These are phyloP conservation scores for Penicillium paradoxum DNA, from an alignment of 495 filamentous ascomycete genomes.

Conservation along the genomic window DNA sequence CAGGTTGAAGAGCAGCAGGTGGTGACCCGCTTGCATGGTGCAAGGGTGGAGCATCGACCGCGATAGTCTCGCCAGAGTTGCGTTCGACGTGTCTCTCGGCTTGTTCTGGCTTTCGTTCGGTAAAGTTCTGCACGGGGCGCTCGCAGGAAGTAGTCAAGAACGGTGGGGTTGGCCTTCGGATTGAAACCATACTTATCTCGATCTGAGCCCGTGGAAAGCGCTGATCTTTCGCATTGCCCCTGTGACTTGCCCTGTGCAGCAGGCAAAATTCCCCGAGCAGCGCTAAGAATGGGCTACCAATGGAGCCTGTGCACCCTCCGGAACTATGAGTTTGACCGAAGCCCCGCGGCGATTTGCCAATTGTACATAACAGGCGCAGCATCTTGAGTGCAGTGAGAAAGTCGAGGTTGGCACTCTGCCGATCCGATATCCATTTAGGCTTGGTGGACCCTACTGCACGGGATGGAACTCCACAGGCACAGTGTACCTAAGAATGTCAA, in stretches of 20 bases:
- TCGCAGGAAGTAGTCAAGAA: slow-evolving; percentile 21
- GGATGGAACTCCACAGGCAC: slow-evolving; percentile 10
- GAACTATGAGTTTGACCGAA: neutral
- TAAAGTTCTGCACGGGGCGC: slow-evolving; percentile 18
- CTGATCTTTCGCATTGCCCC: slow-evolving; percentile 13
- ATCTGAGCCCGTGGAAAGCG: slow-evolving; percentile 3
- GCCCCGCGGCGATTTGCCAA: neutral
- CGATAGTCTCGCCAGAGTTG: slow-evolving; percentile 4
- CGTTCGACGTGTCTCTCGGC: slow-evolving; percentile 3
- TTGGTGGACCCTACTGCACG: slow-evolving; percentile 10
- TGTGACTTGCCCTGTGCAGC: neutral
- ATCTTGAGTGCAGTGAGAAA: slow-evolving; percentile 7
- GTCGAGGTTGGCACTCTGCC: slow-evolving; percentile 22
- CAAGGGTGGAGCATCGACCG: slow-evolving; percentile 13
- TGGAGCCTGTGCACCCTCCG: neutral
- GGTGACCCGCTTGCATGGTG: slow-evolving; percentile 15
- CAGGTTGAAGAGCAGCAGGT: slow-evolving; percentile 12
- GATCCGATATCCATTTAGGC: slow-evolving; percentile 9
- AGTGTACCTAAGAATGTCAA: neutral
- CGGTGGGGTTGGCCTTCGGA: slow-evolving; percentile 13
- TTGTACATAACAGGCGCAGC: slow-evolving; percentile 13
- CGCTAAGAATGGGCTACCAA: neutral
- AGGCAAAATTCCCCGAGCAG: slow-evolving; percentile 11
- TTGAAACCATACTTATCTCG: slow-evolving; percentile 18
- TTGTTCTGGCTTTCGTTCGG: slow-evolving; percentile 10